Percentiles rank a stretch among this genome's conserved stretches.
phyloP scores from a whole-genome alignment of 768 basidiomycete genomes.

The Sporobolomyces roseus region DNA sequence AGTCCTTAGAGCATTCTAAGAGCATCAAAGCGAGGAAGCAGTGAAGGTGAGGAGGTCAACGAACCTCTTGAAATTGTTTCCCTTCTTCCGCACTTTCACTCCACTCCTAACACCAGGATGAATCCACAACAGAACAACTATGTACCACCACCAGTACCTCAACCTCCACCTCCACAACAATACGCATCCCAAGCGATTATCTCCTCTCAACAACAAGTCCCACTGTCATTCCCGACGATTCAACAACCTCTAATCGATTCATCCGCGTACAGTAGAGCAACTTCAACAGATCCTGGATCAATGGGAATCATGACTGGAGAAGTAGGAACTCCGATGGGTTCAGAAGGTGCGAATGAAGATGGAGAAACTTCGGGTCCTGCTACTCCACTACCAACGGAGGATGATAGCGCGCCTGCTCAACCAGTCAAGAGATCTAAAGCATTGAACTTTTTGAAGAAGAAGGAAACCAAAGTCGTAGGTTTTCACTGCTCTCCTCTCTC shows the following conservation, averaged over 20 bases:
- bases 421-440: slow-evolving; percentile 10
- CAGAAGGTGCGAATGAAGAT: slow-evolving; percentile 1
- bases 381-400: slow-evolving; percentile 11
- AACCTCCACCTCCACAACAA: neutral
- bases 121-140: neutral
- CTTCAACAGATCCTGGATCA: slow-evolving; percentile 10
- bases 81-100: neutral
- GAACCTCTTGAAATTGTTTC: too few species aligned
- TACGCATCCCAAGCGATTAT: too few species aligned
- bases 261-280: neutral
- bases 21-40: neutral
- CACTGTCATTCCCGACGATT: neutral
- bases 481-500: slow-evolving; percentile 3
- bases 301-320: slow-evolving; percentile 5
- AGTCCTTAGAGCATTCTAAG: too few species aligned
- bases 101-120: neutral
- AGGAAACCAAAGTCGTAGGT: slow-evolving; percentile 43
- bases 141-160: neutral
- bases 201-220: too few species aligned
- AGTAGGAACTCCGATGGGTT: slow-evolving; percentile 7
- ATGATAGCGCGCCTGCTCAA: neutral
- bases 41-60: neutral
- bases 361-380: neutral
- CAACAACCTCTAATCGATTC: neutral
- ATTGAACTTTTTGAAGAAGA: slow-evolving; percentile 46